phyloP scores from a whole-genome alignment of 345 rosid genomes.

The Pistacia atlantica region DNA sequence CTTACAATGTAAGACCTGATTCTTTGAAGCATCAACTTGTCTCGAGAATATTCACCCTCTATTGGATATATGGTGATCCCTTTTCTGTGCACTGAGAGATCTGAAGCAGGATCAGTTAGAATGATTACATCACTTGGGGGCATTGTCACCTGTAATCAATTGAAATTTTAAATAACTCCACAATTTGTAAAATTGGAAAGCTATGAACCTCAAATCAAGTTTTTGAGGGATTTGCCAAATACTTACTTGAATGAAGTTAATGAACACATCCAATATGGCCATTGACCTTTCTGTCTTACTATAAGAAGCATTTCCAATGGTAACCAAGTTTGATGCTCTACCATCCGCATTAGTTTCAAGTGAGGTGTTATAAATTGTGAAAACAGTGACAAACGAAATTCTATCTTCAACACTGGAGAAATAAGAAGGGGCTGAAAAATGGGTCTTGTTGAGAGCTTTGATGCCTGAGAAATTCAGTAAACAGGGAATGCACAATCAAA shows the following conservation, averaged over 20 bases:
- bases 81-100: conserved; percentile 51
- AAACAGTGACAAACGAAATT: conserved; percentile 72
- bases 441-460: conserved; percentile 75
- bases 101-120: conserved; percentile 86
- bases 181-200: background rate
- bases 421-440: conserved; percentile 28
- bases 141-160: conserved; percentile 67
- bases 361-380: conserved; percentile 62
- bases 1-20: conserved; percentile 99
- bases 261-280: conserved; percentile 67
- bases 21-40: conserved; percentile 96
- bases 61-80: conserved; percentile 65
- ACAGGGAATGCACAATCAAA: conserved; percentile 9
- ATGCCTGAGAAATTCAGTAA: conserved; percentile 44
- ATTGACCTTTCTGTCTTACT: conserved; percentile 70
- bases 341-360: conserved; percentile 27
- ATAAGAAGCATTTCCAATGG: conserved; percentile 74
- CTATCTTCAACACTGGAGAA: conserved; percentile 37
- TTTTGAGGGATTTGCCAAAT: background rate
- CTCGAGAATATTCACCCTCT: conserved; percentile 79
- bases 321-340: conserved; percentile 49
- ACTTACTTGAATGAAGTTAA: conserved; percentile 73
- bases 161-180: background rate
- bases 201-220: background rate
- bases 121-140: conserved; percentile 68